A percentile compares a stretch with the other conserved stretches of the same genome.
These are phyloP conservation scores for Fraxinus greggii DNA, from an alignment of 305 asterid species.

Conservation along the genomic window DNA sequence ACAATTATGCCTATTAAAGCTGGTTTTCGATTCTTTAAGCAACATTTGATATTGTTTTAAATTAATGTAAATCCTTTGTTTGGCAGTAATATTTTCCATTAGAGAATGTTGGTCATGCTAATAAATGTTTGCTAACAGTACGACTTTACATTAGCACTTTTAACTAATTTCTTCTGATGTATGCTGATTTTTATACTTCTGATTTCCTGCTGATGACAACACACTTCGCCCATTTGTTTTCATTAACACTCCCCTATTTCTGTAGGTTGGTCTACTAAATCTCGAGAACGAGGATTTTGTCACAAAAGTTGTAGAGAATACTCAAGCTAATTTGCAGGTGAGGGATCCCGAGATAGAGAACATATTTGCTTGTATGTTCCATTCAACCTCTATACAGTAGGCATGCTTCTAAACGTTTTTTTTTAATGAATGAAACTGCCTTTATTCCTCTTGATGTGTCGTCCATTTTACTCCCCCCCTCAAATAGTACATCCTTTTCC, in stretches of 20 bases:
- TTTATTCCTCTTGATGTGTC: not conserved
- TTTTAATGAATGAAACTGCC: not conserved
- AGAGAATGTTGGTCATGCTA: not conserved
- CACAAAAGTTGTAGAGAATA: slow-evolving; percentile 59
- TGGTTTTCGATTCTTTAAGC: not conserved
- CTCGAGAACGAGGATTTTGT: slow-evolving; percentile 94
- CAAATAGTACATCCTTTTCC: not conserved
- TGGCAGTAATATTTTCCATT: not conserved
- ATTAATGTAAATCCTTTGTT: not conserved
- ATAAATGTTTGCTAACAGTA: not conserved
- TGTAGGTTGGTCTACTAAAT: slow-evolving; percentile 86
- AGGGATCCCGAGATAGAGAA: slow-evolving; percentile 24
- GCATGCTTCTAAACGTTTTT: slow-evolving; percentile 12
- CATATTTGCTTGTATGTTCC: slow-evolving; percentile 15
- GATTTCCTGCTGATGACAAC: slow-evolving; percentile 14
- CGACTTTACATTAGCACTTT: not conserved
- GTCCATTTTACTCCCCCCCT: not conserved
- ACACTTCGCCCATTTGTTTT: slow-evolving; percentile 4
- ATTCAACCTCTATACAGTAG: not conserved
- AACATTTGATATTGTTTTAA: not conserved
- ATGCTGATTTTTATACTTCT: not conserved
- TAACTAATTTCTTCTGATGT: not conserved
- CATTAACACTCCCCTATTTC: slow-evolving; percentile 22
- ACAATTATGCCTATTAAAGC: not conserved
- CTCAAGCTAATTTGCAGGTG: slow-evolving; percentile 79